phyloP scores from a whole-genome alignment of 176 grass and related monocot genomes.

The Aegilops bicornis region DNA sequence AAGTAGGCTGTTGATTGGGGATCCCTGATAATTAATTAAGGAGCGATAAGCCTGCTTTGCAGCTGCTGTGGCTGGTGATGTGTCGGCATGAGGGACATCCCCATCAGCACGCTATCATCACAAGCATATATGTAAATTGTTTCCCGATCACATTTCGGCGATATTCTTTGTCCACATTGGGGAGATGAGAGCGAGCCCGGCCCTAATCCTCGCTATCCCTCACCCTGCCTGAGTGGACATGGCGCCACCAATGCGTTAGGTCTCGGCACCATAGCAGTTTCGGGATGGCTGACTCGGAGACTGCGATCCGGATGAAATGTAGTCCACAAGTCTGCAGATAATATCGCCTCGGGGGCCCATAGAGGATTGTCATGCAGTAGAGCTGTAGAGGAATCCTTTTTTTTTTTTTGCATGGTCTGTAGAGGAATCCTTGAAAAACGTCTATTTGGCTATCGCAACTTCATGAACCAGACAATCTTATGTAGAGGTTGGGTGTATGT shows the following conservation, averaged over 20 bases:
- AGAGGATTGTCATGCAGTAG: not conserved
- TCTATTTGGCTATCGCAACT: not conserved
- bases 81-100: slow-evolving; percentile 36
- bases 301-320: not conserved
- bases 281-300: slow-evolving; percentile 16
- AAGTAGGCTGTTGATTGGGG: slow-evolving; percentile 8
- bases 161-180: slow-evolving; percentile 31
- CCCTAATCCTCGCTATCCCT: not conserved
- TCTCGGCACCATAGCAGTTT: not conserved
- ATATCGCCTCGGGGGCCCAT: not conserved
- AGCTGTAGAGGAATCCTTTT: not conserved
- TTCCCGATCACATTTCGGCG: not conserved
- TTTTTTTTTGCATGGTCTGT: too few relatives aligned
- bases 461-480: not conserved
- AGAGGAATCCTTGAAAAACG: not conserved
- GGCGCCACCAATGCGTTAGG: slow-evolving; percentile 21
- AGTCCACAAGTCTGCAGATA: slow-evolving; percentile 11
- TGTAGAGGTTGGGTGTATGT: too few relatives aligned
- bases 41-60: slow-evolving; percentile 21
- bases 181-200: slow-evolving; percentile 13
- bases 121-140: not conserved
- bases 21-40: not conserved
- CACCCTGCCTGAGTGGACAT: not conserved
- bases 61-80: slow-evolving; percentile 40
- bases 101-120: slow-evolving; percentile 29